Conservation (phyloP, 2,329 filamentous ascomycete species). For the Blumeriella jaapii region DNA sequence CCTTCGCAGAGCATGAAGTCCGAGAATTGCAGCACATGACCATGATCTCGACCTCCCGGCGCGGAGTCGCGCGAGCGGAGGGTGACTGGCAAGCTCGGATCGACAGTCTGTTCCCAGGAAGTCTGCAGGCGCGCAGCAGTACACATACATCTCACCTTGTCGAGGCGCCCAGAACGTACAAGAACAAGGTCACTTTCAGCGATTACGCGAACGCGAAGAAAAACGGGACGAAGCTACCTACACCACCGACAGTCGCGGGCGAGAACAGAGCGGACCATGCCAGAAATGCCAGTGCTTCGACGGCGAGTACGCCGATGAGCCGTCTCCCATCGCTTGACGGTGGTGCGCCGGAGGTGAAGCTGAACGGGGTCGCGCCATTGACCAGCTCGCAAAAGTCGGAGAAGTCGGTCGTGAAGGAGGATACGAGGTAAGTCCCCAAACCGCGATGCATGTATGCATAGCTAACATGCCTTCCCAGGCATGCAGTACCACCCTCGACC, state of each 20-base stretch:
- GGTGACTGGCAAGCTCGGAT: constrained; percentile 24
- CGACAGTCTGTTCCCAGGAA: constrained; percentile 15
- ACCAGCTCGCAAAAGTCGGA: constrained; percentile 3
- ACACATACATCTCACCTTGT: constrained; percentile 20
- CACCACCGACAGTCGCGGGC: constrained; percentile 10
- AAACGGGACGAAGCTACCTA: constrained; percentile 20
- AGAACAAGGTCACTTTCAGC: constrained; percentile 24
- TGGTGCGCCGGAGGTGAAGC: constrained; percentile 10
- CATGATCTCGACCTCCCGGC: constrained; percentile 18
- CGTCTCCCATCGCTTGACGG: constrained; percentile 18
- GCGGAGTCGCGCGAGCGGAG: constrained; percentile 19
- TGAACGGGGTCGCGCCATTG: constrained; percentile 14
- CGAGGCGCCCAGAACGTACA: constrained; percentile 19
- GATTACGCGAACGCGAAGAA: constrained; percentile 26
- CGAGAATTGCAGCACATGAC: constrained; percentile 26
- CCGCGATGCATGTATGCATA: neutral
- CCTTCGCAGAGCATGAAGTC: constrained; percentile 24
- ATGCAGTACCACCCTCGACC: constrained; percentile 4
- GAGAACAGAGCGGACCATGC: constrained; percentile 10
- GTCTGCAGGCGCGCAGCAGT: constrained; percentile 19
- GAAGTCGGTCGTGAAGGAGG: neutral
- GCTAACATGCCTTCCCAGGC: constrained; percentile 11
- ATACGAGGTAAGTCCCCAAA: constrained; percentile 4
- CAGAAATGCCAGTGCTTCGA: constrained; percentile 15
- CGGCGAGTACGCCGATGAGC: constrained; percentile 16